A percentile compares a stretch with the other conserved stretches of the same genome.
Evolutionary conservation across 331 rosid species (phyloP).

Genomic region (Prunus yedoensis): DNA sequence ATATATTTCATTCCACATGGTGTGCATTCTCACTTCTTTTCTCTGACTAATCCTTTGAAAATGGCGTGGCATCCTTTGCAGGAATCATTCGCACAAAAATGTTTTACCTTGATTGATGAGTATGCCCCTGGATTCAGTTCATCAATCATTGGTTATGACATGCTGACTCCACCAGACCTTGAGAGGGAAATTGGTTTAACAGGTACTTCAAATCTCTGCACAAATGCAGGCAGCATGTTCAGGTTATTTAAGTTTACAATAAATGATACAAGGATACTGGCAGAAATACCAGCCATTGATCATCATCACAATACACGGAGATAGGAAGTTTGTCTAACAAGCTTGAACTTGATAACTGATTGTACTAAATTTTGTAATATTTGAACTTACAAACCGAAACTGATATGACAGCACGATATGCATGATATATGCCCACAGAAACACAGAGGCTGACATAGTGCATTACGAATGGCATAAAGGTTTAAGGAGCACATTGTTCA

Average conservation of each 20-base stretch:
- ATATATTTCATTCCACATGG: background rate
- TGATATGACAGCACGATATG: background rate
- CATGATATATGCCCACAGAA: no score
- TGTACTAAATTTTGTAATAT: background rate
- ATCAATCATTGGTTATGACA: slow-evolving; percentile 79
- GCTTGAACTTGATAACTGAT: background rate
- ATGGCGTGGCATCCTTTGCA: slow-evolving; percentile 21
- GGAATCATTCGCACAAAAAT: slow-evolving; percentile 77
- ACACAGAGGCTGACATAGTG: no score
- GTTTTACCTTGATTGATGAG: slow-evolving; percentile 78
- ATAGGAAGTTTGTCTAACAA: background rate
- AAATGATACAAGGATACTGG: background rate
- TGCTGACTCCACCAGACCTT: slow-evolving; percentile 97
- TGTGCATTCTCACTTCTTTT: background rate
- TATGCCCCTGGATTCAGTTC: slow-evolving; percentile 86
- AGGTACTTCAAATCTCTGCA: slow-evolving; percentile 39
- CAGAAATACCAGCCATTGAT: background rate
- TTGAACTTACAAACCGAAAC: background rate
- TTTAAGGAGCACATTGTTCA: background rate
- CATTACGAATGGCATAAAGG: background rate
- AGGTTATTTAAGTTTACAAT: background rate
- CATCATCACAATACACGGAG: background rate
- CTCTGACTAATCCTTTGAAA: background rate
- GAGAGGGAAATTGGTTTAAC: slow-evolving; percentile 92
- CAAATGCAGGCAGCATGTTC: background rate